Percentiles rank a stretch among this genome's conserved stretches.
Evolutionary conservation across 768 basidiomycete species (phyloP).

Genomic region (Lentinula detonsa): DNA sequence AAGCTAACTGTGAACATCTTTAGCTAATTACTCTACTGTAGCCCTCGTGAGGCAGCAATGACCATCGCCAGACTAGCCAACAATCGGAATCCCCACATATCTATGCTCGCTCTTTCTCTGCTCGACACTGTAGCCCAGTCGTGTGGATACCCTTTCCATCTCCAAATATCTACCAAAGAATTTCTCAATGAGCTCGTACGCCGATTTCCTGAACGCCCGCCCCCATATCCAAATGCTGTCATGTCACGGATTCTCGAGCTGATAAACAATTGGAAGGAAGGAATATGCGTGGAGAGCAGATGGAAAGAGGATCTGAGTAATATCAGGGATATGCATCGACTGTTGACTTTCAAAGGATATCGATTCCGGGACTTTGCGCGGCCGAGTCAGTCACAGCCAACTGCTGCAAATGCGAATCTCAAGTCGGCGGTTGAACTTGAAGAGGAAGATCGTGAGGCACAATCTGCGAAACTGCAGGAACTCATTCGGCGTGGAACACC

Average conservation of each 20-base stretch:
- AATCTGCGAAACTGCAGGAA: constrained; percentile 97
- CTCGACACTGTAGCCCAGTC: constrained; percentile 91
- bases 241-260: constrained; percentile 93
- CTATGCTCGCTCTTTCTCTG: constrained; percentile 78
- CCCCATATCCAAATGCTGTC: constrained; percentile 88
- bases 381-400: constrained; percentile 23
- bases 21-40: constrained; percentile 20
- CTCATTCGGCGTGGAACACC: constrained; percentile 95
- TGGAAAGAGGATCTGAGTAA: constrained; percentile 97
- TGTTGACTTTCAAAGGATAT: constrained; percentile 91
- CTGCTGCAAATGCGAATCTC: constrained; percentile 53
- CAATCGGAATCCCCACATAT: constrained; percentile 88
- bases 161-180: constrained; percentile 96
- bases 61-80: constrained; percentile 79
- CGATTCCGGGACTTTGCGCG: constrained; percentile 52
- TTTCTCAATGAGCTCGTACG: constrained; percentile 98
- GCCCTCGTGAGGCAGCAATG: constrained; percentile 91
- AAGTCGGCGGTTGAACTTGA: constrained; percentile 97
- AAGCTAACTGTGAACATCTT: neutral
- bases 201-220: constrained; percentile 95
- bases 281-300: constrained; percentile 80
- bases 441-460: constrained; percentile 89
- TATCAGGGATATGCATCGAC: constrained; percentile 94
- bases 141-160: constrained; percentile 96
- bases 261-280: constrained; percentile 92